Base-by-base conservation (phyloP, 2,329 filamentous ascomycete species). In the Coleophoma cylindrospora region DNA sequence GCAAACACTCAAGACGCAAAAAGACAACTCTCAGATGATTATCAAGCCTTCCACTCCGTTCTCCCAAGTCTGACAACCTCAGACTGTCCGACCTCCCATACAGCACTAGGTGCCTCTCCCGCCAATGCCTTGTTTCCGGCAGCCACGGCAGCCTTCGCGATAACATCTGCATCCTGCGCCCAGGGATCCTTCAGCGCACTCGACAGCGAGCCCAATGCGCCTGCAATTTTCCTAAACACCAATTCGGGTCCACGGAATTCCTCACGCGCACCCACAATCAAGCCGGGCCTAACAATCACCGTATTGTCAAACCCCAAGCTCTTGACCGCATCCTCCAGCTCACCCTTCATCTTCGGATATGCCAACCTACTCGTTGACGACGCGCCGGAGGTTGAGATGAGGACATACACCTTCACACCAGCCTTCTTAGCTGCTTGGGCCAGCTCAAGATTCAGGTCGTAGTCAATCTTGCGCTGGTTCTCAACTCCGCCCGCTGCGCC, bases 381-480 rank as follows among this genome's bases (percentile, higher is more conserved):
- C n/a, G 72, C 74, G 46, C 68, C 69, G 44, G 40, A 57, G 45
- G 33, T 71, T 32, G 37, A 75, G 47, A 67, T 62, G 2, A 66
- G 51, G 19, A 96, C 84, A 47, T 64, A 66, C n/a, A 85, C 86
- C 57, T 81, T 81, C 11, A 81, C 79, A 34, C 89, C 89, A 1
- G 84, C 81, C 4, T 77, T 78, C 64, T 86, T 89, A 40, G 91
- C 89, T 0, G 86, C 83, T 53, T 79, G 77, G 3, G 89, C 91
- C 21, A 95, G 75, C 56, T 86, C 84, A 45, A 95, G 68, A 68
- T 95, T 95, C 41, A 96, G 75, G 63, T 94, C 90, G 64, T 91
- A 81, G 71, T 96, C 92, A 56, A 96, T 88, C 64, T 88, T 87
- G 72, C 89, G 87, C 70, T 96, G 92, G 54, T 84, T 83, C 27